Evolutionary conservation across 2,329 filamentous ascomycete species (phyloP).

Genomic region (Rosellinia necatrix): DNA sequence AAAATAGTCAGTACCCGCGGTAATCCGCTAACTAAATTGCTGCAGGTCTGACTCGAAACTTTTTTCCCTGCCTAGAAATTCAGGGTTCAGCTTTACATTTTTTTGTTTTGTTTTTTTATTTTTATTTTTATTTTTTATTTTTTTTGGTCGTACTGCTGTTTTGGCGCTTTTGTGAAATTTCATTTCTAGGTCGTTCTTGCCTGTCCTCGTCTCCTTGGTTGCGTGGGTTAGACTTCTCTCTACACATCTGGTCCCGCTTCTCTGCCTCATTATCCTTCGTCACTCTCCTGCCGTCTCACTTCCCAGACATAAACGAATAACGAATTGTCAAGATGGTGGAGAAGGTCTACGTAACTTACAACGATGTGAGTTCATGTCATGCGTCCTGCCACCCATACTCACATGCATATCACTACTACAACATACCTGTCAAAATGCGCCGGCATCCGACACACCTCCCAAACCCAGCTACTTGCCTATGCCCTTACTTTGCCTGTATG

Average conservation of each 20-base stretch:
- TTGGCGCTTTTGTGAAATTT: not conserved
- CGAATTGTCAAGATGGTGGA: conserved; percentile 67
- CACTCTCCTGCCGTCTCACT: not conserved
- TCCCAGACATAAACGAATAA: not conserved
- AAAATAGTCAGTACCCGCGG: not conserved
- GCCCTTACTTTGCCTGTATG: too few species aligned
- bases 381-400: conserved; percentile 28
- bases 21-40: conserved; percentile 4
- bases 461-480: too few species aligned
- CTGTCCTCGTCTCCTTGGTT: not conserved
- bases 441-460: not conserved
- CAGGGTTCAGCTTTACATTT: conserved; percentile 22
- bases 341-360: conserved; percentile 90
- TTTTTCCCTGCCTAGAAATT: conserved; percentile 9
- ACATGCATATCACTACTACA: conserved; percentile 13
- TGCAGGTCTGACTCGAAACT: conserved; percentile 22
- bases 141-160: too few species aligned
- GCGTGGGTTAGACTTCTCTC: not conserved
- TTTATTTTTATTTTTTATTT: not conserved
- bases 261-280: not conserved
- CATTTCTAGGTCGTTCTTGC: not conserved
- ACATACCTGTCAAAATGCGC: not conserved
- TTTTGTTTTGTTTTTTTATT: not conserved
- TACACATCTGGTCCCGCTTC: not conserved
- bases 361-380: conserved; percentile 68